A percentile compares a stretch with the other conserved stretches of the same genome.
phyloP scores from a whole-genome alignment of 495 filamentous ascomycete genomes.

The Xylaria venustula region DNA sequence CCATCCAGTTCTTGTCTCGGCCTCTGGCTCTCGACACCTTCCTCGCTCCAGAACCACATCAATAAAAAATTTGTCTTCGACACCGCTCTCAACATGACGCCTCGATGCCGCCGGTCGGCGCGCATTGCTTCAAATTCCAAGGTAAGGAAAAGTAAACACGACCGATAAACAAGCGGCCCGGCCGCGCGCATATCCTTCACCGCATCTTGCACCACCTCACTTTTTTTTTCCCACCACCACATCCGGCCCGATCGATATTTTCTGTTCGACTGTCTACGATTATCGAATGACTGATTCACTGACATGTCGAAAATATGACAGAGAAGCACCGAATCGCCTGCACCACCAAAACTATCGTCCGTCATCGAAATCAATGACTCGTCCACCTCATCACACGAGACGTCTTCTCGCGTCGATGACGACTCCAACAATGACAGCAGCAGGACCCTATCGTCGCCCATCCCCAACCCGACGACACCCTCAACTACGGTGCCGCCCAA shows the following conservation, averaged over 20 bases:
- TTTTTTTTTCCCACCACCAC: background rate
- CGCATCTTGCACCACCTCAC: background rate
- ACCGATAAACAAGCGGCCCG: constrained; percentile 8
- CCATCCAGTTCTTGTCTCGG: no score
- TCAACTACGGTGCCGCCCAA: constrained; percentile 46
- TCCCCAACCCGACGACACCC: constrained; percentile 40
- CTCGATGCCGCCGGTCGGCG: constrained; percentile 45
- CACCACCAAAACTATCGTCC: constrained; percentile 37
- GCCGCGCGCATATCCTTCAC: background rate
- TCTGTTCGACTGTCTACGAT: background rate
- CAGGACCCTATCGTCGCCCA: constrained; percentile 41
- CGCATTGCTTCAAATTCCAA: constrained; percentile 44
- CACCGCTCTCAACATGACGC: constrained; percentile 28
- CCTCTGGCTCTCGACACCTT: no score
- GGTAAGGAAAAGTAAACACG: constrained; percentile 29
- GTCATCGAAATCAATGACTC: constrained; percentile 43
- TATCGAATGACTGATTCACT: background rate
- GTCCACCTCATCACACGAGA: background rate
- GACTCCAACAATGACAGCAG: background rate
- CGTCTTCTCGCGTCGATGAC: background rate
- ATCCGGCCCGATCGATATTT: background rate
- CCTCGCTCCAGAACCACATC: background rate
- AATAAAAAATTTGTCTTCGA: background rate
- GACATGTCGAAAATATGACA: constrained; percentile 1
- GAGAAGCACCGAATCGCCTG: constrained; percentile 22